Base-by-base conservation (phyloP, 1,284 basidiomycete species). In the Malassezia cuniculi region DNA sequence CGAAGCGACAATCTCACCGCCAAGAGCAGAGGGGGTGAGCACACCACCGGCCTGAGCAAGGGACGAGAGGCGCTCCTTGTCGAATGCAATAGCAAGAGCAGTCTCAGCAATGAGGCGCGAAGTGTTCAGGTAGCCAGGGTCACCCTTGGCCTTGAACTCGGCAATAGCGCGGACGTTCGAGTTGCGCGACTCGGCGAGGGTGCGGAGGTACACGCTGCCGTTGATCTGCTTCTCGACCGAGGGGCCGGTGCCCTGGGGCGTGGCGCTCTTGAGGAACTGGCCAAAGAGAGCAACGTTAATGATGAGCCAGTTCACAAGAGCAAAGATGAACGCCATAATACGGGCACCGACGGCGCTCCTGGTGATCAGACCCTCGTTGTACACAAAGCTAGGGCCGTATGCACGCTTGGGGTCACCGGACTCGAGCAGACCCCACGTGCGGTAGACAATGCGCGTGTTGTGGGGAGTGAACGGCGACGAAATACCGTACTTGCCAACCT, bases 121-220 rank as follows among this genome's bases (percentile, higher is more conserved):
- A 1, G 82, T 79, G 25, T 78, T 68, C 12, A 74, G 64, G 66
- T 86, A 85, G 3, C 84, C 82, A 4, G 82, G 81, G 58, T 86
- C 82, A n/a, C 82, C 82, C 29, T 76, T 71, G 1, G 76, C 79
- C 36, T 78, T 68, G 24, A 75, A 73, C 1, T 73, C 77, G 49
- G 79, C 77, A 20, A 80, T 75, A 34, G 74, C 70, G 27, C 42
- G 27, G 6, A 47, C 39, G 3, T n/a, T 75, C 69, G 14, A 73
- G 69, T 4, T 72, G 72, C 6, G 72, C 68, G 12, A 70, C 60
- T 3, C 69, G 56, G 34, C 70, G 61, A 16, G 74, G 70, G 22
- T 48, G 20, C 52, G 41, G n/a, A 50, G 29, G 14, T 44, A 21
- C 16, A 11, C 16, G 21, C 15, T 35, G 22, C 43, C 39, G n/a